Evolutionary conservation across 306 rosid genomes (phyloP), one percentile per base, ranked within the genome.

Genomic region (Styphnolobium japonicum): DNA sequence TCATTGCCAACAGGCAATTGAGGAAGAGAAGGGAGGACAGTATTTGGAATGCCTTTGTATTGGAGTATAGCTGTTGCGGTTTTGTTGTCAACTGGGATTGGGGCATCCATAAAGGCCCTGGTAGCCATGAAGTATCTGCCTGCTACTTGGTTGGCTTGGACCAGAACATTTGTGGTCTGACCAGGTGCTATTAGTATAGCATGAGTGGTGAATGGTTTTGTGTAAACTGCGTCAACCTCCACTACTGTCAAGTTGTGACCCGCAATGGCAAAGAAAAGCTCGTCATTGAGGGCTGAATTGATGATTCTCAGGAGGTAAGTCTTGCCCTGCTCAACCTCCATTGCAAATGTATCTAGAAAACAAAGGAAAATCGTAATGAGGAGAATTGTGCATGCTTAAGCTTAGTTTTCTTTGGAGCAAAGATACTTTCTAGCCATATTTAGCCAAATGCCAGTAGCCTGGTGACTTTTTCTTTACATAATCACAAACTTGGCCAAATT

Each of bases 161-260:
- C 85, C n/a, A 93, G 22, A 62, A 91, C 97, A 56, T 91, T 91
- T 81, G 98, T 93, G 76, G 98, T 93, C 76, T 93, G 98, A 15
- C 98, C 98, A 56, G 98, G 97, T 43, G 87, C 97, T 29, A 91
- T 88, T 63, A 89, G 71, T 49, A 93, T 88, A 5, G 98, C 86
- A 65, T 65, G 73, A n/a, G 97, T 91, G 40, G 84, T 77, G 88
- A 91, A 91, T 65, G 94, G 94, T 72, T 91, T 93, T 63, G 92
- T 91, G 83, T 93, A 93, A 51, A 93, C 91, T 34, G 98, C 98
- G 46, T 93, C 98, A 71, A 93, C 98, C 74, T 93, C 98, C 58
- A 93, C 97, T 8, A 93, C 98, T 36, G 93, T 93, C 87, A 93
- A 4, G 79, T 33, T 90, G 83, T 93, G 98, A 16, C 92, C 90